Conservation (phyloP, 345 rosid genomes). For the Ceriops decandra region DNA sequence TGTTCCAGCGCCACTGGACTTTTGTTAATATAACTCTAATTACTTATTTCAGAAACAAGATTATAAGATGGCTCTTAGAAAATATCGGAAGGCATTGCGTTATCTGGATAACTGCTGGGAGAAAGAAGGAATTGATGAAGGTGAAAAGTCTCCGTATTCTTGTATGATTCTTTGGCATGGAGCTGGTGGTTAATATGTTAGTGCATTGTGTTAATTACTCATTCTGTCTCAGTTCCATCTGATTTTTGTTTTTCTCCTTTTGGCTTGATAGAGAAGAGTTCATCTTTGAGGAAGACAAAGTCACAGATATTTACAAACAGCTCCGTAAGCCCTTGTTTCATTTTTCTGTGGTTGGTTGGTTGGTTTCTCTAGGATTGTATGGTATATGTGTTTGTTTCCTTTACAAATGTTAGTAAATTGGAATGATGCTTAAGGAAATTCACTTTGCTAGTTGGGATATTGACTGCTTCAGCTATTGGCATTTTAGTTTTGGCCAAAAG, state of each 20-base stretch:
- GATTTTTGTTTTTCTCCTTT: conserved; percentile 10
- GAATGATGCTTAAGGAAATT: too few species aligned
- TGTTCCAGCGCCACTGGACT: not conserved
- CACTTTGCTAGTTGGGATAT: too few species aligned
- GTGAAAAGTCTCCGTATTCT: conserved; percentile 24
- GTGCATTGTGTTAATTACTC: not conserved
- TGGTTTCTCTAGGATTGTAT: not conserved
- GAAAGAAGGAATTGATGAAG: conserved; percentile 92
- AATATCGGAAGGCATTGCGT: conserved; percentile 83
- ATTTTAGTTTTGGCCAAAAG: not conserved
- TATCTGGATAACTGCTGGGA: conserved; percentile 96
- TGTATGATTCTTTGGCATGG: not conserved
- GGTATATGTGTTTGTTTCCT: not conserved
- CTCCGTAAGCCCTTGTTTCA: conserved; percentile 52
- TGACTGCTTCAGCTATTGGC: not conserved
- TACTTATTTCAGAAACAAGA: conserved; percentile 60
- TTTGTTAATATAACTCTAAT: not conserved
- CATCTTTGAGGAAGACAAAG: conserved; percentile 75
- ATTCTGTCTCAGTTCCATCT: not conserved
- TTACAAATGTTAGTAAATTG: not conserved
- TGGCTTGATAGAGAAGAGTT: conserved; percentile 58
- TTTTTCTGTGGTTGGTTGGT: not conserved
- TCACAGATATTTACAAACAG: conserved; percentile 88
- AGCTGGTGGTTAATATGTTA: too few species aligned
- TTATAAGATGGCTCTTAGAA: conserved; percentile 87